Percentiles rank a stretch among this genome's conserved stretches.
These are phyloP conservation scores for Globisporangium mamillatum DNA, from an alignment of 352 stramenopile species.

Conservation along the genomic window DNA sequence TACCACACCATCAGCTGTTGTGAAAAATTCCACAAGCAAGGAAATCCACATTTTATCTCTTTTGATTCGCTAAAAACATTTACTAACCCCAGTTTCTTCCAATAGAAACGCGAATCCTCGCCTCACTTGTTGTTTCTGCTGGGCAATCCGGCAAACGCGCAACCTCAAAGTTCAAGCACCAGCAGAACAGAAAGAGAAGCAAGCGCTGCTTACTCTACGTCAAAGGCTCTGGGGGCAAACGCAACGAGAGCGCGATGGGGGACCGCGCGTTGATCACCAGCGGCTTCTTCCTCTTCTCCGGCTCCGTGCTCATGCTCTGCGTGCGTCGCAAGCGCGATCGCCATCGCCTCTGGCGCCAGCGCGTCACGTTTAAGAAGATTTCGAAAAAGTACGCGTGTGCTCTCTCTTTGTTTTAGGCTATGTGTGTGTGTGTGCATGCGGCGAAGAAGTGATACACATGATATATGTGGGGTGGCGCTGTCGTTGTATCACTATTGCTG, in stretches of 20 bases:
- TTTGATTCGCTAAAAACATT: not conserved
- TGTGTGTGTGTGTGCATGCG: too few species aligned
- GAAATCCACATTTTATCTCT: not conserved
- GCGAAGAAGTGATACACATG: too few species aligned
- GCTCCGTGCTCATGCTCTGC: conserved; percentile 60
- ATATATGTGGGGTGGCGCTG: not conserved
- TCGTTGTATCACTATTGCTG: not conserved
- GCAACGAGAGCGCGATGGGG: conserved; percentile 3
- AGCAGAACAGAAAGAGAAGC: not conserved
- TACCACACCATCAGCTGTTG: not conserved
- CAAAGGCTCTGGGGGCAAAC: not conserved
- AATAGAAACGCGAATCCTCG: not conserved
- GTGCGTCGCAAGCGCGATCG: conserved; percentile 64
- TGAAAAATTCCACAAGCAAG: not conserved
- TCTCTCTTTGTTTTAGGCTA: too few species aligned
- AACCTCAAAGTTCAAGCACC: conserved; percentile 1
- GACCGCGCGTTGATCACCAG: conserved; percentile 44
- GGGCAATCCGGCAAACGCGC: not conserved
- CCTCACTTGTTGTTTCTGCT: not conserved
- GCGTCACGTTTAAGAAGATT: conserved; percentile 84
- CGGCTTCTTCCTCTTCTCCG: conserved; percentile 77
- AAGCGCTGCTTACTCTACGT: not conserved
- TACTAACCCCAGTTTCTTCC: not conserved
- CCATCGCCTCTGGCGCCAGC: conserved; percentile 64
- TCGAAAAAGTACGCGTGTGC: conserved; percentile 58